Evolutionary conservation across 352 stramenopile species (phyloP).

Genomic region (Phytophthora fragariaefolia): DNA sequence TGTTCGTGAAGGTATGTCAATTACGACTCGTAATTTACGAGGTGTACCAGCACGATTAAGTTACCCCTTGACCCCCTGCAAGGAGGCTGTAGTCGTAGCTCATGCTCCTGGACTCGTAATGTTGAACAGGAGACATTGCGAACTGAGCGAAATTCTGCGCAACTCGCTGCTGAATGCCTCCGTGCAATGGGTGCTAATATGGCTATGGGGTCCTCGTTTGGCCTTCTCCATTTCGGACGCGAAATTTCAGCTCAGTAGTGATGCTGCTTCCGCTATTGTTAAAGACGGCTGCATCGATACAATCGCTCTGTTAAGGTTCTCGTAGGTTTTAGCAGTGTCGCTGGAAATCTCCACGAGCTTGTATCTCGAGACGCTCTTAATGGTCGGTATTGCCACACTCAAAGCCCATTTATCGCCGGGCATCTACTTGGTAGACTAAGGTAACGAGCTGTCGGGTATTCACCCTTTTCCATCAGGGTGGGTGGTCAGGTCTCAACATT

Average conservation of each 20-base stretch:
- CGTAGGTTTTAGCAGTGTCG: neutral
- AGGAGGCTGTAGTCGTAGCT: too few relatives aligned
- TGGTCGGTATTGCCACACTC: neutral
- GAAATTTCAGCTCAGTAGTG: neutral
- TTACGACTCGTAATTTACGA: too few relatives aligned
- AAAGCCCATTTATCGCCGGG: constrained; percentile 2
- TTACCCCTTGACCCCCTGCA: too few relatives aligned
- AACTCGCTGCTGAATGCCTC: neutral
- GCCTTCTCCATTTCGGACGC: neutral
- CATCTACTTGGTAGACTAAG: neutral
- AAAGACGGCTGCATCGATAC: neutral
- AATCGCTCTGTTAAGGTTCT: neutral
- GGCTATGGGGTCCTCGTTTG: neutral
- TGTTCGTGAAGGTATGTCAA: too few relatives aligned
- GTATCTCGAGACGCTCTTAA: neutral
- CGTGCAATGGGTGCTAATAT: neutral
- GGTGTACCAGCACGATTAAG: too few relatives aligned
- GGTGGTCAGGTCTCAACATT: too few relatives aligned
- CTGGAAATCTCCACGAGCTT: neutral
- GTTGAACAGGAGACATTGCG: too few relatives aligned
- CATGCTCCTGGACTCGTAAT: too few relatives aligned
- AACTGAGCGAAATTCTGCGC: neutral
- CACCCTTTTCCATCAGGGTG: too few relatives aligned
- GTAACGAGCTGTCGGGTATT: too few relatives aligned
- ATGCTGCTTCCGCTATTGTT: neutral